Conservation (phyloP, 2,329 filamentous ascomycete genomes). For the Aspergillus versicolor region DNA sequence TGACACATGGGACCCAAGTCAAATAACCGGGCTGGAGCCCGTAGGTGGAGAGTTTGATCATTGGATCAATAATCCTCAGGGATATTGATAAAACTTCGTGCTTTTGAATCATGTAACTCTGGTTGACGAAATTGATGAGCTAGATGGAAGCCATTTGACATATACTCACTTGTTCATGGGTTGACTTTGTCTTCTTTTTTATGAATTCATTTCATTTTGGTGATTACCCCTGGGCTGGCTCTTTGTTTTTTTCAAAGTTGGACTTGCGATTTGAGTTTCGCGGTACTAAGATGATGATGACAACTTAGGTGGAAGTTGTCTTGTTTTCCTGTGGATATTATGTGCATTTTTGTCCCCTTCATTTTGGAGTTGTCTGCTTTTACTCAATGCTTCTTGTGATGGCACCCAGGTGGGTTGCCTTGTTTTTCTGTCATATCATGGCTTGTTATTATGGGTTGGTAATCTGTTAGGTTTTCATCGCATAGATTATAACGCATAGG, state of each 20-base stretch:
- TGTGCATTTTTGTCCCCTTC: too few species aligned
- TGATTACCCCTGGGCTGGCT: not conserved
- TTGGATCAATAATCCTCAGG: slow-evolving; percentile 39
- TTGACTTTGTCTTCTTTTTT: slow-evolving; percentile 6
- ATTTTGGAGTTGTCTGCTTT: too few species aligned
- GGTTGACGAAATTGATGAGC: slow-evolving; percentile 14
- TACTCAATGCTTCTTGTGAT: too few species aligned
- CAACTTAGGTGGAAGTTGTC: too few species aligned
- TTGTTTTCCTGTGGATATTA: too few species aligned
- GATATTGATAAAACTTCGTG: slow-evolving; percentile 12
- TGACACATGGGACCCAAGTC: slow-evolving; percentile 39
- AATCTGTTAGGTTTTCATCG: not conserved
- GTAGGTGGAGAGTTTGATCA: slow-evolving; percentile 47
- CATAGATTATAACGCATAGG: slow-evolving; percentile 11
- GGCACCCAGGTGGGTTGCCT: not conserved
- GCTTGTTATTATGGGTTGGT: not conserved
- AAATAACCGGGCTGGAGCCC: slow-evolving; percentile 37
- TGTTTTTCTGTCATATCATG: slow-evolving; percentile 3
- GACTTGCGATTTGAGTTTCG: not conserved
- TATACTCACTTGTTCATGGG: not conserved
- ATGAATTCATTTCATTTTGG: not conserved
- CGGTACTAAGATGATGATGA: too few species aligned
- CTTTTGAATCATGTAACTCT: not conserved
- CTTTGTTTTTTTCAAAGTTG: not conserved
- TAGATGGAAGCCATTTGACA: slow-evolving; percentile 6